Conservation (phyloP, 768 basidiomycete species). For the Goffeauzyma gilvescens region DNA sequence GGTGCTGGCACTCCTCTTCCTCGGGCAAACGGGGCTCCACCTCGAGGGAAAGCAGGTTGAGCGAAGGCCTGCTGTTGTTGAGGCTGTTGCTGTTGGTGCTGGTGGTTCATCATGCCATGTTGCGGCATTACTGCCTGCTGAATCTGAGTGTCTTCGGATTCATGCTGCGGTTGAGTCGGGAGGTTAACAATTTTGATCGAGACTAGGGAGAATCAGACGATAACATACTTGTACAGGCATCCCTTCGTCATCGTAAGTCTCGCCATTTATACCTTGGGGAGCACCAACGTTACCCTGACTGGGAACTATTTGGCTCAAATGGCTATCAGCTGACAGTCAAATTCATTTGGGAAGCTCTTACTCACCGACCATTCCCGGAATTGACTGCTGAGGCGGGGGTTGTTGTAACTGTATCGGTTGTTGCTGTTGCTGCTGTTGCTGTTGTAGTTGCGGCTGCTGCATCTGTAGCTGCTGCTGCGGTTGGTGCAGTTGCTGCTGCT, state of each 20-base stretch:
- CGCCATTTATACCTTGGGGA: neutral
- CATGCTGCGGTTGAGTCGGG: neutral
- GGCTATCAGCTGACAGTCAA: neutral
- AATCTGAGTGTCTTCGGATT: slow-evolving; percentile 1
- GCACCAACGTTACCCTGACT: neutral
- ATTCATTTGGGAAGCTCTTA: neutral
- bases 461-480: neutral
- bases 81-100: neutral
- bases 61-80: slow-evolving; percentile 2
- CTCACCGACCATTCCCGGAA: neutral
- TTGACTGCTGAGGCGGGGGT: too few species aligned
- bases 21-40: slow-evolving; percentile 2
- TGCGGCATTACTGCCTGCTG: neutral
- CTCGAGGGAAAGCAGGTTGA: slow-evolving; percentile 6
- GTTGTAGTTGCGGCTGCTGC: neutral
- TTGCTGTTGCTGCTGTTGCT: neutral
- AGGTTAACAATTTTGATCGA: neutral
- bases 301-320: neutral
- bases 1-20: slow-evolving; percentile 6
- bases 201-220: neutral
- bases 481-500: neutral
- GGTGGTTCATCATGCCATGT: neutral
- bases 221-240: too few species aligned
- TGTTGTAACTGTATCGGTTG: neutral
- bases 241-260: neutral